phyloP scores from a whole-genome alignment of 1,284 basidiomycete species.

The Ganoderma meredithae region DNA sequence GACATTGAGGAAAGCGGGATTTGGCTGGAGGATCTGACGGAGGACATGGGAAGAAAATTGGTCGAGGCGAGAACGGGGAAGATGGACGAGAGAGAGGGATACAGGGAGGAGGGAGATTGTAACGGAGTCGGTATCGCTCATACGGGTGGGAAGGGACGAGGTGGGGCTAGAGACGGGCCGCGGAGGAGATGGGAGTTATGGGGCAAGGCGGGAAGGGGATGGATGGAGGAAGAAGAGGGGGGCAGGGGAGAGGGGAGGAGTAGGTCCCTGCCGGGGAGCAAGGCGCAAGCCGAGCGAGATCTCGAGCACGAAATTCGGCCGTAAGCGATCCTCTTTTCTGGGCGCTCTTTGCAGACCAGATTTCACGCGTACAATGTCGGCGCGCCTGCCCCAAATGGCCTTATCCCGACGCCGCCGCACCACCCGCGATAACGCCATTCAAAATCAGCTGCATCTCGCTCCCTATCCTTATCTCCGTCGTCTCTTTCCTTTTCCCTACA shows the following conservation, averaged over 20 bases:
- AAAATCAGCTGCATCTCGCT: constrained; percentile 12
- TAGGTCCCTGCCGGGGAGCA: constrained; percentile 15
- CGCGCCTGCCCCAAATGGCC: constrained; percentile 17
- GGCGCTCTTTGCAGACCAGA: constrained; percentile 16
- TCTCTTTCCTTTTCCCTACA: not conserved
- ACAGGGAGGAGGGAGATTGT: constrained; percentile 76
- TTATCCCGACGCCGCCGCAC: constrained; percentile 30
- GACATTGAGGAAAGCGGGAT: constrained; percentile 73
- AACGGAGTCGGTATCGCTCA: constrained; percentile 42
- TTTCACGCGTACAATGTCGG: constrained; percentile 23
- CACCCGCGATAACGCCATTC: constrained; percentile 16
- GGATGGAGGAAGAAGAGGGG: constrained; percentile 23
- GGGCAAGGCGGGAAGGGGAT: constrained; percentile 18
- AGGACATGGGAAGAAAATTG: constrained; percentile 68
- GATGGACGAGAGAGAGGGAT: constrained; percentile 73
- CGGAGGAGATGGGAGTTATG: constrained; percentile 20
- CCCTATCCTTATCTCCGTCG: not conserved
- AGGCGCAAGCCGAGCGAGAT: constrained; percentile 25
- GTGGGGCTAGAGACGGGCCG: not conserved
- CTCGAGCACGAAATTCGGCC: constrained; percentile 1
- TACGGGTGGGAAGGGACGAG: constrained; percentile 19
- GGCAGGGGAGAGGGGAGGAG: constrained; percentile 9
- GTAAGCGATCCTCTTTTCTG: not conserved
- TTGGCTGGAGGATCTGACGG: constrained; percentile 70
- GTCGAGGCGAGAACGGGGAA: constrained; percentile 67